Evolutionary conservation across 371 early-diverging fungal species (phyloP).

Genomic region (Encephalitozoon hellem): DNA sequence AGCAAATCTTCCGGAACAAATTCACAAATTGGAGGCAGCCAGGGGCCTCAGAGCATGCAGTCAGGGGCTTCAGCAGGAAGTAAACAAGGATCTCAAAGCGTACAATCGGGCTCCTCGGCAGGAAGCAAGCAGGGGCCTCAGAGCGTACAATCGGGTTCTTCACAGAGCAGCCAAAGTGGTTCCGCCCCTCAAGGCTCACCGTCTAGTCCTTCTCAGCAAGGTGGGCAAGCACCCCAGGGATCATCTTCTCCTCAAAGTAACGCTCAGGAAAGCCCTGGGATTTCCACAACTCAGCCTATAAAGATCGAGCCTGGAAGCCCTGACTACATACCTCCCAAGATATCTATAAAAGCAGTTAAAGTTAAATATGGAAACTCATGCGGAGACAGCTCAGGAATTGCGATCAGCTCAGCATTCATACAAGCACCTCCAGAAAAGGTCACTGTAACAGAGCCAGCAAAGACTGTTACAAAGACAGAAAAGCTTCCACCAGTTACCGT

Average conservation of each 20-base stretch:
- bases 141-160: not conserved
- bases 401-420: not conserved
- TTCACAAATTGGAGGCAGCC: not conserved
- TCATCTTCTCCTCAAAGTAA: not conserved
- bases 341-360: not conserved
- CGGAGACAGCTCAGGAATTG: not conserved
- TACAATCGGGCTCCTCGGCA: not conserved
- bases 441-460: not conserved
- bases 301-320: not conserved
- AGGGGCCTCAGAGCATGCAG: not conserved
- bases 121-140: not conserved
- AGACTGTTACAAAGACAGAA: not conserved
- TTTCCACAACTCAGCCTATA: not conserved
- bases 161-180: not conserved
- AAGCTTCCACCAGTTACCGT: constrained; percentile 9
- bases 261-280: not conserved
- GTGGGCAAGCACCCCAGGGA: not conserved
- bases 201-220: not conserved
- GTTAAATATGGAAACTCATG: not conserved
- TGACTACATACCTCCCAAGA: not conserved
- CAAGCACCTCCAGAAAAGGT: not conserved
- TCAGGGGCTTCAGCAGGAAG: not conserved
- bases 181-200: not conserved
- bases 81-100: not conserved
- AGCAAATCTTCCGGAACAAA: not conserved